Conservation (phyloP, 2,329 filamentous ascomycete genomes). For the Didymosphaeria variabile region DNA sequence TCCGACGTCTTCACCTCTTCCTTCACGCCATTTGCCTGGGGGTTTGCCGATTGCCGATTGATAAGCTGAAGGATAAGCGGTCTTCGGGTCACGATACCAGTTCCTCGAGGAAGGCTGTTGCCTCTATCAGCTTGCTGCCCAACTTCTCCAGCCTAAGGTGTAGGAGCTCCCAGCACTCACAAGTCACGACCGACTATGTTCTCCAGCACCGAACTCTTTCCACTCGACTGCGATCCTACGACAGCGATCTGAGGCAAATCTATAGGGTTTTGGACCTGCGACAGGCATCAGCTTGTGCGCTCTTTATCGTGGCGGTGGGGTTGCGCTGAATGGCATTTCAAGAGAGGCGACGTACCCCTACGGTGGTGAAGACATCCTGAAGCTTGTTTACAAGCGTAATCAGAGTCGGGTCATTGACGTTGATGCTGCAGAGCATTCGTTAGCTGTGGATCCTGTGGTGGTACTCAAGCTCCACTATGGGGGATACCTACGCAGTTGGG, state of each 20-base stretch:
- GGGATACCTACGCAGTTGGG: conserved; percentile 50
- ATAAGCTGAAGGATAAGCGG: conserved; percentile 97
- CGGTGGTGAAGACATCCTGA: conserved; percentile 98
- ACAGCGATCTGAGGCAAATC: conserved; percentile 98
- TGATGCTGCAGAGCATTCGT: conserved; percentile 63
- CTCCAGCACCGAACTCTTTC: conserved; percentile 98
- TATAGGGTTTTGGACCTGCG: conserved; percentile 94
- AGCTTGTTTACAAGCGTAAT: conserved; percentile 96
- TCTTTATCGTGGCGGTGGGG: conserved; percentile 15
- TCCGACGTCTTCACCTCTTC: conserved; percentile 75
- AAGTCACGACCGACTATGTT: conserved; percentile 99
- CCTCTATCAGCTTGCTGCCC: conserved; percentile 35
- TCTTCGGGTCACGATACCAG: conserved; percentile 94
- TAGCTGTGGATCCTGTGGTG: conserved; percentile 30
- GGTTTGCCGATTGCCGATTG: conserved; percentile 74
- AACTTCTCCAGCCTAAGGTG: conserved; percentile 13
- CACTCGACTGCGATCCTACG: conserved; percentile 97
- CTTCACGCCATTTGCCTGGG: conserved; percentile 75
- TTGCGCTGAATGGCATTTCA: conserved; percentile 14
- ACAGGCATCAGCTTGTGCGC: conserved; percentile 41
- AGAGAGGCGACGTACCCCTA: conserved; percentile 70
- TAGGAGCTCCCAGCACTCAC: conserved; percentile 64
- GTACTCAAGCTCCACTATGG: conserved; percentile 8
- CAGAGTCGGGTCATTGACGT: conserved; percentile 74
- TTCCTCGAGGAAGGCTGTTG: conserved; percentile 88